Base-by-base conservation (phyloP, 371 early-diverging fungal genomes). In the Conidiobolus incongruus region DNA sequence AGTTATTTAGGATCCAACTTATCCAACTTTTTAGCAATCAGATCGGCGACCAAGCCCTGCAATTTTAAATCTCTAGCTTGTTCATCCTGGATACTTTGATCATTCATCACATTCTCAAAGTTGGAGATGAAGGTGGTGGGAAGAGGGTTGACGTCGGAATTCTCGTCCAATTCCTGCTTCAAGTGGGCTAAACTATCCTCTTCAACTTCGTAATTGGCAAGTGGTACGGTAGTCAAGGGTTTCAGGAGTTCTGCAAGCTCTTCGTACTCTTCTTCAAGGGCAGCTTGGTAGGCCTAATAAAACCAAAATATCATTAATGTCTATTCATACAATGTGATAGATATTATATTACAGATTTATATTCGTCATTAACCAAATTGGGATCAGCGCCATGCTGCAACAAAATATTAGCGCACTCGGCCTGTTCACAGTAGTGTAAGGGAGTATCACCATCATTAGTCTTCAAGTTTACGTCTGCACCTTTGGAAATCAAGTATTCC, bases 361-460 rank as follows among this genome's bases (percentile, higher is more conserved):
- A 81, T 36, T 79, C 77, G 19, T 54, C 49, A 47, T 88, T 85
- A 23, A 47, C 44, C 40, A 52, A 58, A 3, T 54, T 56, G 7
- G 77, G 62, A 51, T 85, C 70, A 1, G 87, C 83, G 3, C 84
- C 85, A 37, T 62, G 54, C 33, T 74, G 67, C 22, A 87, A 37
- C 34, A 91, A 55, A 40, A 72, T 47, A 40, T 68, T 45, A 22
- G 81, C 87, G 44, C 75, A 70, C n/a, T 65, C 73, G 2, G 65
- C 64, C 32, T 73, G 69, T 47, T 86, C 87, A 42, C 72, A 72
- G n/a, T 76, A 70, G 50, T 76, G 83, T 28, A 91, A 60, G 10
- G 88, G 85, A 16, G 89, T 82, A 48, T 88, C 87, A 42, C 81
- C 75, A 26, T 89, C 89, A 19, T 59, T 48, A 51, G 88, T 90